These are phyloP conservation scores for Amaranthus palmeri DNA, from an alignment of 148 eudicot species.

Conservation along the genomic window DNA sequence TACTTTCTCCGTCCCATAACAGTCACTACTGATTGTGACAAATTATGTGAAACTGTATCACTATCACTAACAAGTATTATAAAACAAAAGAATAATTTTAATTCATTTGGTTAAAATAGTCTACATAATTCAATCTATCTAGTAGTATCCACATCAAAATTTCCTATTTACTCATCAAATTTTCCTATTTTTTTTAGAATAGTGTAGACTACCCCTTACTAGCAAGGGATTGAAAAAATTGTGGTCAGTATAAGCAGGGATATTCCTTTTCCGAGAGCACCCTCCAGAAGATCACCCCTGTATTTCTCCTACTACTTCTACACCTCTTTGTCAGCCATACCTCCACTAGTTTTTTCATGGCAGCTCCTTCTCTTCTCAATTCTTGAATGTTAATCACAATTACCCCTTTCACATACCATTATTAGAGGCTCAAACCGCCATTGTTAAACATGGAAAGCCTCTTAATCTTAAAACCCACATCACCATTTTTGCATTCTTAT, in stretches of 20 bases:
- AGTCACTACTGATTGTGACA: too few species aligned
- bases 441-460: constrained; percentile 31
- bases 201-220: neutral
- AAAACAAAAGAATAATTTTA: too few species aligned
- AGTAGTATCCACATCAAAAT: too few species aligned
- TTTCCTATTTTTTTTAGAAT: too few species aligned
- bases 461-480: constrained; percentile 24
- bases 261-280: constrained; percentile 12
- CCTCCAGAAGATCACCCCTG: constrained; percentile 14
- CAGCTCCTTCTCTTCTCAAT: neutral
- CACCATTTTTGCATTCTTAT: constrained; percentile 15
- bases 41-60: too few species aligned
- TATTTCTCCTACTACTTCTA: neutral
- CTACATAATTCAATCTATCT: too few species aligned
- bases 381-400: neutral
- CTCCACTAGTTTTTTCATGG: constrained; percentile 13
- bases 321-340: constrained; percentile 3
- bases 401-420: neutral
- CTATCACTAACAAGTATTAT: too few species aligned
- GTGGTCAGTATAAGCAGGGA: constrained; percentile 16
- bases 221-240: neutral
- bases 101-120: too few species aligned
- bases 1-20: too few species aligned
- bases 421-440: neutral
- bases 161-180: too few species aligned